Conservation (phyloP, 176 grass and related monocot species). For the Alloteropsis semialata region DNA sequence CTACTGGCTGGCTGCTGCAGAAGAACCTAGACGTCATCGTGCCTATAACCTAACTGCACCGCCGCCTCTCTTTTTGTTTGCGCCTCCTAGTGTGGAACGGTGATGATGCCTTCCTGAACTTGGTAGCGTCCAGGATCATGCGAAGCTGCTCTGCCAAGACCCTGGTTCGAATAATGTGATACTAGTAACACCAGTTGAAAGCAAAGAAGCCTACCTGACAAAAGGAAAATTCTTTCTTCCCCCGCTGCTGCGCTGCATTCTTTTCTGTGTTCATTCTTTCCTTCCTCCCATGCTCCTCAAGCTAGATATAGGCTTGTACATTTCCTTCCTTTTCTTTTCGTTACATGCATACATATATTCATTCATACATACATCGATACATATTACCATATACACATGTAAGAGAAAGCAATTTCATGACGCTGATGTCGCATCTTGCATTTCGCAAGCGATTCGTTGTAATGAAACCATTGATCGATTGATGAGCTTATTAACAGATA, state of each 20-base stretch:
- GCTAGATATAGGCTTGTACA: slow-evolving; percentile 56
- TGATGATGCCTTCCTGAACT: slow-evolving; percentile 58
- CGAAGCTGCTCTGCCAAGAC: slow-evolving; percentile 58
- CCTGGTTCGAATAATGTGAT: slow-evolving; percentile 48
- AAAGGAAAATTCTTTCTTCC: slow-evolving; percentile 34
- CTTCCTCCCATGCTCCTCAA: slow-evolving; percentile 25
- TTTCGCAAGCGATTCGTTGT: neutral
- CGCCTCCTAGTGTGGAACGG: slow-evolving; percentile 27
- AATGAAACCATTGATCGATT: neutral
- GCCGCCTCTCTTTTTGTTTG: slow-evolving; percentile 34
- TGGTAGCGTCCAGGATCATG: slow-evolving; percentile 55
- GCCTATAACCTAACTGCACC: slow-evolving; percentile 48
- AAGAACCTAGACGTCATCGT: slow-evolving; percentile 58
- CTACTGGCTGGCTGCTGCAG: slow-evolving; percentile 63
- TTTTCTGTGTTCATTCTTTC: slow-evolving; percentile 51
- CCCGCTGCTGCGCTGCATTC: slow-evolving; percentile 34
- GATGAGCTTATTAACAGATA: neutral
- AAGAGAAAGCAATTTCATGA: neutral
- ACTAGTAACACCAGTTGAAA: slow-evolving; percentile 58
- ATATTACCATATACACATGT: slow-evolving; percentile 43
- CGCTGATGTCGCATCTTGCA: neutral
- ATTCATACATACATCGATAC: slow-evolving; percentile 31
- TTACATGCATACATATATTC: slow-evolving; percentile 28
- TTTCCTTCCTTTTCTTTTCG: slow-evolving; percentile 16
- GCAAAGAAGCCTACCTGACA: slow-evolving; percentile 56